Evolutionary conservation across 2,329 filamentous ascomycete species (phyloP).

Genomic region (Triangularia verruculosa): DNA sequence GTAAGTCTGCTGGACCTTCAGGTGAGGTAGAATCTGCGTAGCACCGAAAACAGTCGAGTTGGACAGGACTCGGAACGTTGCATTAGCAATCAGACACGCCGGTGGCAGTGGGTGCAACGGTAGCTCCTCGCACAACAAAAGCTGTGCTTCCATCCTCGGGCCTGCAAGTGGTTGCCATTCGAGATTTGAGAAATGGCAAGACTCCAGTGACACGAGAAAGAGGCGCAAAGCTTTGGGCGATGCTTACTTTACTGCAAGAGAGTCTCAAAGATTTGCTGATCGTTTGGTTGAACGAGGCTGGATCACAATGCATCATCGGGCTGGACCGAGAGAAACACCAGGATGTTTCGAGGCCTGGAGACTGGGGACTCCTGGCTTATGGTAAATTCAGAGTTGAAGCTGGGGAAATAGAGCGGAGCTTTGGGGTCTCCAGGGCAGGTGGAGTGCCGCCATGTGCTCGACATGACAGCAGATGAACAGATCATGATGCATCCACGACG

Average conservation of each 20-base stretch:
- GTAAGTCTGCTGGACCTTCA: neutral
- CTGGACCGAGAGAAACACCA: neutral
- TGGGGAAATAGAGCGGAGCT: too few relatives aligned
- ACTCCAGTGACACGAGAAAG: neutral
- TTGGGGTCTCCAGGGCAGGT: neutral
- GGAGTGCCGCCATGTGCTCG: neutral
- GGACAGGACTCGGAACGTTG: slow-evolving; percentile 5
- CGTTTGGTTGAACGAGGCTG: neutral
- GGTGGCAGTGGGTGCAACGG: neutral
- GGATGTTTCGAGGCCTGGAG: neutral
- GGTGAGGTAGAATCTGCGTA: neutral
- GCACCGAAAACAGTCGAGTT: neutral
- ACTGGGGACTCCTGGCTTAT: neutral
- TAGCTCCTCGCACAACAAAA: neutral
- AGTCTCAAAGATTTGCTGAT: neutral
- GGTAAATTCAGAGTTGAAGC: neutral
- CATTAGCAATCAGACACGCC: neutral
- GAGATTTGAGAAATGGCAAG: neutral
- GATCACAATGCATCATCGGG: neutral
- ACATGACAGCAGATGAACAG: neutral
- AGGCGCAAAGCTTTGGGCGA: neutral
- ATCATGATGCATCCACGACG: neutral
- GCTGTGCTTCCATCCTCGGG: neutral
- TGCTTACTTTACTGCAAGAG: neutral
- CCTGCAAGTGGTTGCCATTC: neutral